Base-by-base conservation (phyloP, 768 basidiomycete genomes). In the Macrolepiota albuminosa region DNA sequence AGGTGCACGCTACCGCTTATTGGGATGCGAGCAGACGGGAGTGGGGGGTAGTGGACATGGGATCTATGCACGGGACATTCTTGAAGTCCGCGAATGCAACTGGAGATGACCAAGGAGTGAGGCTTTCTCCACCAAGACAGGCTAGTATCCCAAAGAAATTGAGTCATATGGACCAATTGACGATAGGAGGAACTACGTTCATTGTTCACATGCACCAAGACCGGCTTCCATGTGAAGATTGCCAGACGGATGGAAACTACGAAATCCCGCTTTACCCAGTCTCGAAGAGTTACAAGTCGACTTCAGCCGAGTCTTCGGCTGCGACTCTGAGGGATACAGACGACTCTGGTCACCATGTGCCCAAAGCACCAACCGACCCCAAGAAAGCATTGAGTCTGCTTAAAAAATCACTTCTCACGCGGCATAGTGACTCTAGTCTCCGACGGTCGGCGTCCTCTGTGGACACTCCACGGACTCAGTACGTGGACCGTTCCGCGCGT, bases 31-130 rank as follows among this genome's bases (percentile, higher is more conserved):
- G 71, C 33, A 77, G 81, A 57, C 69, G 72, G 14, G 81, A 83
- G 59, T 93, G 91, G 91, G 80, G 82, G 3, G 73, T 90, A 34
- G 89, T 92, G 10, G 92, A 94, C 69, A 89, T 89, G 86, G 92
- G 89, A 10, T 90, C 88, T 55, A 88, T 85, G 70, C 92, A 94
- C 63, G 92, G 92, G 4, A 93, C 91, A 0, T 93, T 86, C 69
- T 57, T 90, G 59, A 72, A 70, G 47, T 65, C 71, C n/a, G 72
- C 70, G 33, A 63, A 67, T 21, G 61, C 68, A 36, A 48, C 70
- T 42, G 61, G 63, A 16, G 59, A 66, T 37, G 67, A 68, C 29
- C 39, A 67, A 54, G 81, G 82, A 18, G 63, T 69, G 50, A 81
- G 89, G 50, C 74, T 93, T 49, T 91, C 90, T 36, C 80, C 82